Evolutionary conservation across 805 yeast genomes (phyloP).

Genomic region (Candida boleticola): DNA sequence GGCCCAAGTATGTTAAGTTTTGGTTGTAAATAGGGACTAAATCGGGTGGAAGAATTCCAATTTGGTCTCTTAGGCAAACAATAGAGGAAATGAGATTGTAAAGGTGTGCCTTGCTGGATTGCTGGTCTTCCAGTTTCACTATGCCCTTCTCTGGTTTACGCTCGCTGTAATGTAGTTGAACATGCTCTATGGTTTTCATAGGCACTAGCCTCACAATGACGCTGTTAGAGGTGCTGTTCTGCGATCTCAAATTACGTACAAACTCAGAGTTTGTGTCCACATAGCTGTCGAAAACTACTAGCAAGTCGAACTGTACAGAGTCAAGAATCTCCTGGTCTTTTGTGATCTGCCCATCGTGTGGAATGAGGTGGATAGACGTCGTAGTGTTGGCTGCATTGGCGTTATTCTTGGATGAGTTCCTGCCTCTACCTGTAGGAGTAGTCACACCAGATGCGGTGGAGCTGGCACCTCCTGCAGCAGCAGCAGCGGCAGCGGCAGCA

Average conservation of each 20-base stretch:
- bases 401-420: not conserved
- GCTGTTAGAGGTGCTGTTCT: slow-evolving; percentile 28
- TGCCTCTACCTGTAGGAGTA: not conserved
- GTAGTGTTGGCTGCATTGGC: not conserved
- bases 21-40: slow-evolving; percentile 71
- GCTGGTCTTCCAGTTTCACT: not conserved
- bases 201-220: slow-evolving; percentile 72
- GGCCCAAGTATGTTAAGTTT: slow-evolving; percentile 57
- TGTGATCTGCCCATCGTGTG: slow-evolving; percentile 28
- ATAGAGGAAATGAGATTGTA: slow-evolving; percentile 76
- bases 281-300: slow-evolving; percentile 63
- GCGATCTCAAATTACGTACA: slow-evolving; percentile 24
- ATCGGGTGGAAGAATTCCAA: slow-evolving; percentile 80
- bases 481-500: not conserved
- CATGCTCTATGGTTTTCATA: slow-evolving; percentile 81
- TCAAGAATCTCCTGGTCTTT: slow-evolving; percentile 23
- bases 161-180: slow-evolving; percentile 47
- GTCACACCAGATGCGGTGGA: not conserved
- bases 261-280: slow-evolving; percentile 43
- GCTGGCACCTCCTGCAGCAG: slow-evolving; percentile 10
- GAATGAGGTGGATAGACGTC: slow-evolving; percentile 43
- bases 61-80: slow-evolving; percentile 77
- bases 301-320: slow-evolving; percentile 48
- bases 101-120: slow-evolving; percentile 36
- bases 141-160: slow-evolving; percentile 11